Evolutionary conservation across 148 eudicot species (phyloP), one percentile per base, ranked within the genome.

Genomic region (Tetragonia tetragonoides): DNA sequence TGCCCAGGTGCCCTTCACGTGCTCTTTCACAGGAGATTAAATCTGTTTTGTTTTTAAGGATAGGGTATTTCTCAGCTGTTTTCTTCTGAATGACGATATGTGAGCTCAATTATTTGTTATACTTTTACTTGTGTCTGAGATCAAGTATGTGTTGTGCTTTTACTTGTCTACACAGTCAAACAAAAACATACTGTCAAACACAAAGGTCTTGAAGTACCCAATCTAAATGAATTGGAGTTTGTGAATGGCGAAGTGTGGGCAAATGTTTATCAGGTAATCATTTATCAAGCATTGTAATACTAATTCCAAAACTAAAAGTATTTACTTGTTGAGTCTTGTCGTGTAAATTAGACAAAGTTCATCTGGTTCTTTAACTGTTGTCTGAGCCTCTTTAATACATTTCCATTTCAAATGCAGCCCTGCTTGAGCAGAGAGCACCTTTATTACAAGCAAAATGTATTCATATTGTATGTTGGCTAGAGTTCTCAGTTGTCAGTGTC

Each of bases 171-270:
- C 84, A 84, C 92, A 96, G 99, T 90, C 74, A 68, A 81, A 68
- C 56, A 60, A 66, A 88, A 83, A 61, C 90, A 89, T 3, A 82
- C 82, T 49, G 86, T 96, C 72, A 89, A 67, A 78, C 90, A 88
- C 72, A 84, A 90, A 74, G 93, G 83, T 65, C 84, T 47, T 70
- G 97, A 93, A 81, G 93, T 96, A 37, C 86, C 80, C 82, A 86
- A 87, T 84, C 87, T 96, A 59, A 96, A 96, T 81, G 98, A 96
- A 83, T 79, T 96, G 77, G 99, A 96, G 89, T 96, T 81, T 73
- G 70, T 96, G 51, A 83, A 91, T 75, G 92, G 90, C 64, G 99
- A 96, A 96, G 87, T 96, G 72, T 96, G 98, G 99, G 97, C 99
- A 68, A 96, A 96, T 87, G 85, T 96, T 82, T 96, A 86, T 87